These are phyloP conservation scores for Fusarium tanahbumbuense DNA, from an alignment of 2,329 filamentous ascomycete genomes.

Conservation along the genomic window DNA sequence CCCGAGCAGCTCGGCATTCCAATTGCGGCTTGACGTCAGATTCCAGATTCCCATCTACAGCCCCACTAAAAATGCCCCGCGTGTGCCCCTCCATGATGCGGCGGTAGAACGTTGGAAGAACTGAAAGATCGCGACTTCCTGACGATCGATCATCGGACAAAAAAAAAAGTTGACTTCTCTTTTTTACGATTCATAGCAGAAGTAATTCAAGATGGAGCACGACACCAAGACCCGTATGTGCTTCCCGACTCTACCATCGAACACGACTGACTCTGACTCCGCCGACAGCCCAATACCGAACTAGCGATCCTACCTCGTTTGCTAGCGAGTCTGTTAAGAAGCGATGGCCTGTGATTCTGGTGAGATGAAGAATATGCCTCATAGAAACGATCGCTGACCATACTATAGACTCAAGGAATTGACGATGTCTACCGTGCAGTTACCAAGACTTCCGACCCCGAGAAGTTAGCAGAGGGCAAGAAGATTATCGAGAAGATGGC, in stretches of 20 bases:
- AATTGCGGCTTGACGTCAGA: conserved; percentile 44
- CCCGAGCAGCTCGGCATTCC: conserved; percentile 17
- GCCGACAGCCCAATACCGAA: conserved; percentile 77
- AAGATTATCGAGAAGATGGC: conserved; percentile 82
- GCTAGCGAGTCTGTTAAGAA: conserved; percentile 85
- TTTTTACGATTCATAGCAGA: background rate
- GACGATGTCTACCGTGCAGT: conserved; percentile 91
- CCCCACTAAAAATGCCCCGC: conserved; percentile 45
- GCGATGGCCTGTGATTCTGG: conserved; percentile 93
- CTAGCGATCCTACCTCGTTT: conserved; percentile 86
- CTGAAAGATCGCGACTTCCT: conserved; percentile 21
- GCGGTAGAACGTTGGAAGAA: conserved; percentile 10
- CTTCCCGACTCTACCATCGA: background rate
- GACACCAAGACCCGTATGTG: conserved; percentile 78
- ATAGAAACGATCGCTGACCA: conserved; percentile 9
- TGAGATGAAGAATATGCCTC: conserved; percentile 55
- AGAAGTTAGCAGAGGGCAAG: conserved; percentile 84
- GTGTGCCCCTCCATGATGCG: conserved; percentile 46
- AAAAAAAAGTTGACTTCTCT: conserved; percentile 2
- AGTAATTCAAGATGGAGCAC: conserved; percentile 69
- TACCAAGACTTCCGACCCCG: conserved; percentile 67
- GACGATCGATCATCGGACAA: conserved; percentile 19
- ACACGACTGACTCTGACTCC: conserved; percentile 38
- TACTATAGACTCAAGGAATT: conserved; percentile 82
- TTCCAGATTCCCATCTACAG: conserved; percentile 35